Evolutionary conservation across 2,329 filamentous ascomycete species (phyloP).

Genomic region (Eutypa lata): DNA sequence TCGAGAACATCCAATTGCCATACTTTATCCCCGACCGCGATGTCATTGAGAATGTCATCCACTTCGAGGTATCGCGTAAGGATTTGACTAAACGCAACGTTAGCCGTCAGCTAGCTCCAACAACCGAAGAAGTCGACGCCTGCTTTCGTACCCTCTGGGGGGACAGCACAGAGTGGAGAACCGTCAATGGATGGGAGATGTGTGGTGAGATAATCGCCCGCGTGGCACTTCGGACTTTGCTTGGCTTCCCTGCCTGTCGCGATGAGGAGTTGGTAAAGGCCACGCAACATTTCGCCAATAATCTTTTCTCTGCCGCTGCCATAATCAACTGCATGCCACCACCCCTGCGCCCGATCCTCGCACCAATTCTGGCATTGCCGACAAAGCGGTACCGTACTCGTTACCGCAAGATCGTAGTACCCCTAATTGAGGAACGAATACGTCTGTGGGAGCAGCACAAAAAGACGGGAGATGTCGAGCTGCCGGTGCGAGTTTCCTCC

Average conservation of each 20-base stretch:
- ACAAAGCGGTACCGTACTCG: neutral
- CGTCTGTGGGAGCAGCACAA: neutral
- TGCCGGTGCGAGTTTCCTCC: neutral
- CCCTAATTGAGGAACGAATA: neutral
- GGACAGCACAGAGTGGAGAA: neutral
- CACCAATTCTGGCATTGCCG: neutral
- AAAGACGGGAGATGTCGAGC: neutral
- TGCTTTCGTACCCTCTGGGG: neutral
- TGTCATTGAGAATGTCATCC: slow-evolving; percentile 2
- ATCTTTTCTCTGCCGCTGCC: neutral
- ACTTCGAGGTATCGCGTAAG: slow-evolving; percentile 6
- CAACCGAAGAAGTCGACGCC: neutral
- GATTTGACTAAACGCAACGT: slow-evolving; percentile 1
- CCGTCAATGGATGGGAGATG: slow-evolving; percentile 4
- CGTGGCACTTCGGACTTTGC: neutral
- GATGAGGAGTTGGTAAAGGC: neutral
- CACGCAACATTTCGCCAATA: neutral
- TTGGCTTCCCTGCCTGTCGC: slow-evolving; percentile 1
- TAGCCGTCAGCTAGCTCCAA: neutral
- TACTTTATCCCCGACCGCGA: slow-evolving; percentile 1
- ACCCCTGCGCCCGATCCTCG: neutral
- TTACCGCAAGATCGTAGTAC: neutral
- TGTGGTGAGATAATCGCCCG: slow-evolving; percentile 1
- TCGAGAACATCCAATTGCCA: slow-evolving; percentile 2
- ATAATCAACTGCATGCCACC: slow-evolving; percentile 9